These are phyloP conservation scores for Suillus ampliporus DNA, from an alignment of 768 basidiomycete genomes.

Conservation along the genomic window DNA sequence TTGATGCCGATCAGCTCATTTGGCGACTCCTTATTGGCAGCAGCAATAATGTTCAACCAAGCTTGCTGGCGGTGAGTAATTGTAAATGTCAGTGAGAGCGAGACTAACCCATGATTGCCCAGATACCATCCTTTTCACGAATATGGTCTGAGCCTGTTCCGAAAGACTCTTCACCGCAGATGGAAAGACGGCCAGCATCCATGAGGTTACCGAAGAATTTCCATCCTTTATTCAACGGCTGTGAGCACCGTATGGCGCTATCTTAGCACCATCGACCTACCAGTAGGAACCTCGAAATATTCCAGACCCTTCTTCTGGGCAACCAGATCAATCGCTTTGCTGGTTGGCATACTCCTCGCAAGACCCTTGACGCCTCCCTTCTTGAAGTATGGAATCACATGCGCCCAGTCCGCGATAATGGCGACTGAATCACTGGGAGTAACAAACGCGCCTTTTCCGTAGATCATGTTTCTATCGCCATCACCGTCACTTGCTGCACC, in stretches of 20 bases:
- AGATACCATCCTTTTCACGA: constrained; percentile 98
- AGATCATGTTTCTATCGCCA: constrained; percentile 99
- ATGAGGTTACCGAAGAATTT: constrained; percentile 99
- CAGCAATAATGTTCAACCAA: constrained; percentile 97
- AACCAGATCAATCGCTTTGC: constrained; percentile 94
- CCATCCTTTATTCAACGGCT: constrained; percentile 67
- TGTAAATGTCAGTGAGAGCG: constrained; percentile 10
- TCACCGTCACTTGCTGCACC: constrained; percentile 98
- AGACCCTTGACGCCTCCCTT: constrained; percentile 90
- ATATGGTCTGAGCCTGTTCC: constrained; percentile 99
- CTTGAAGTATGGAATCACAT: constrained; percentile 91
- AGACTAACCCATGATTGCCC: constrained; percentile 90
- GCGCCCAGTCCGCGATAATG: constrained; percentile 97
- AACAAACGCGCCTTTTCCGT: constrained; percentile 97
- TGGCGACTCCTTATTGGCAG: constrained; percentile 78
- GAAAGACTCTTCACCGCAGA: constrained; percentile 99
- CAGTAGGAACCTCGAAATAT: constrained; percentile 96
- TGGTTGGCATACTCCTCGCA: constrained; percentile 97
- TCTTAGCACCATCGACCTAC: constrained; percentile 43
- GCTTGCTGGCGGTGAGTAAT: constrained; percentile 51
- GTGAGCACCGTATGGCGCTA: constrained; percentile 9
- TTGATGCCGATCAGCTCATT: constrained; percentile 87
- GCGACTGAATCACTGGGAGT: constrained; percentile 98
- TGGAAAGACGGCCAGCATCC: constrained; percentile 97
- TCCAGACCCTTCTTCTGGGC: constrained; percentile 93